Conservation (phyloP, 495 filamentous ascomycete species). For the Penicillium diatomitis region DNA sequence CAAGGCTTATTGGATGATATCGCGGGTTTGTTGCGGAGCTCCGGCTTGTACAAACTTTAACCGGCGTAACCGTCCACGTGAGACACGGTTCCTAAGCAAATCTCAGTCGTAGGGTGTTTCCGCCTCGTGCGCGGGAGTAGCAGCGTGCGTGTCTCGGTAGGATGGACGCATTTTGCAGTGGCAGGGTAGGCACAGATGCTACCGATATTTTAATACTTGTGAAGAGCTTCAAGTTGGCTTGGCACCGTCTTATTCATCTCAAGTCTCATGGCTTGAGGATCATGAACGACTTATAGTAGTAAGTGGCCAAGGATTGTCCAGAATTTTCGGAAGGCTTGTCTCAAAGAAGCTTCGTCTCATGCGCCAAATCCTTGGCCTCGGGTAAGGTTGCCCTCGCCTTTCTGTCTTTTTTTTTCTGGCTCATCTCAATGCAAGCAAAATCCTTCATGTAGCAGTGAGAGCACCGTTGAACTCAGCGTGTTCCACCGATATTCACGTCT, state of each 20-base stretch:
- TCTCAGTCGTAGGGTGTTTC: too few relatives aligned
- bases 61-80: neutral
- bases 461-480: too few relatives aligned
- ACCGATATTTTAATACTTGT: too few relatives aligned
- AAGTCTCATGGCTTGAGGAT: neutral
- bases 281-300: neutral
- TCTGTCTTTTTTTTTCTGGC: too few relatives aligned
- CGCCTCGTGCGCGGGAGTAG: too few relatives aligned
- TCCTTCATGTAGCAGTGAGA: too few relatives aligned
- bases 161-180: too few relatives aligned
- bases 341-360: conserved; percentile 1
- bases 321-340: conserved; percentile 1
- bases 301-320: neutral
- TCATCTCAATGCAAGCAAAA: too few relatives aligned
- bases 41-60: neutral
- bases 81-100: neutral
- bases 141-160: too few relatives aligned
- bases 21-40: neutral
- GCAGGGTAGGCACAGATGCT: too few relatives aligned
- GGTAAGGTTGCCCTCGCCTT: too few relatives aligned
- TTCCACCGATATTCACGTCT: too few relatives aligned
- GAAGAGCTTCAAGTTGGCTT: neutral
- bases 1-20: neutral
- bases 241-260: neutral
- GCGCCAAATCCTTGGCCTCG: neutral